A percentile compares a stretch with the other conserved stretches of the same genome.
These are phyloP conservation scores for Ophiostoma sp. DNA, from an alignment of 2,329 filamentous ascomycete genomes.

Conservation along the genomic window DNA sequence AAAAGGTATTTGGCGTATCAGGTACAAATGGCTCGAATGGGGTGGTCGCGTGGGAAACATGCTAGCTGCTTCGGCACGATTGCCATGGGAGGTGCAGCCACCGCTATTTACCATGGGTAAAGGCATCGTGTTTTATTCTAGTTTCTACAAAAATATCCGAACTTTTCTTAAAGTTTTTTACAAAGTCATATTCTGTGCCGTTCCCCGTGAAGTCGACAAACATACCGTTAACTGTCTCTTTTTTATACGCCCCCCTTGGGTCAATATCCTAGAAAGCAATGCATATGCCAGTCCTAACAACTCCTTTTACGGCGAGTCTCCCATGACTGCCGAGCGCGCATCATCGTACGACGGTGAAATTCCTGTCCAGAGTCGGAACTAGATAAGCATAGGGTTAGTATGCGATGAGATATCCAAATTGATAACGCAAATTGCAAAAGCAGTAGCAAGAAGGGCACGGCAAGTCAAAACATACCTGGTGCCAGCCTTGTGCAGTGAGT, in stretches of 20 bases:
- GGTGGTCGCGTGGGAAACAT: neutral
- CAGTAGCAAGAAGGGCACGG: neutral
- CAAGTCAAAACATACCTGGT: slow-evolving; percentile 64
- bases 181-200: too few relatives aligned
- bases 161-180: too few relatives aligned
- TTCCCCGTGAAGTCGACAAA: too few relatives aligned
- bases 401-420: neutral
- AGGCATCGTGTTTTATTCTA: too few relatives aligned
- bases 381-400: neutral
- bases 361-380: slow-evolving; percentile 84
- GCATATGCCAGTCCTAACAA: neutral
- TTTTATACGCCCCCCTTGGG: too few relatives aligned
- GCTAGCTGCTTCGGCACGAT: neutral
- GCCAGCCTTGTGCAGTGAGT: slow-evolving; percentile 82
- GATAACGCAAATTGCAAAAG: neutral
- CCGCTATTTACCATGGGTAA: too few relatives aligned
- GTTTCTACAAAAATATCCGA: too few relatives aligned
- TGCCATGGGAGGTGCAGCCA: neutral
- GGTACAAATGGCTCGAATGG: neutral
- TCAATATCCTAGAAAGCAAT: neutral
- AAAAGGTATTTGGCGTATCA: neutral
- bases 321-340: slow-evolving; percentile 63
- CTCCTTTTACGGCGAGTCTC: slow-evolving; percentile 30
- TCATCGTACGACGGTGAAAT: slow-evolving; percentile 72
- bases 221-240: too few relatives aligned